These are phyloP conservation scores for Metroxylon sagu DNA, from an alignment of 176 grass and related monocot species.

Conservation along the genomic window DNA sequence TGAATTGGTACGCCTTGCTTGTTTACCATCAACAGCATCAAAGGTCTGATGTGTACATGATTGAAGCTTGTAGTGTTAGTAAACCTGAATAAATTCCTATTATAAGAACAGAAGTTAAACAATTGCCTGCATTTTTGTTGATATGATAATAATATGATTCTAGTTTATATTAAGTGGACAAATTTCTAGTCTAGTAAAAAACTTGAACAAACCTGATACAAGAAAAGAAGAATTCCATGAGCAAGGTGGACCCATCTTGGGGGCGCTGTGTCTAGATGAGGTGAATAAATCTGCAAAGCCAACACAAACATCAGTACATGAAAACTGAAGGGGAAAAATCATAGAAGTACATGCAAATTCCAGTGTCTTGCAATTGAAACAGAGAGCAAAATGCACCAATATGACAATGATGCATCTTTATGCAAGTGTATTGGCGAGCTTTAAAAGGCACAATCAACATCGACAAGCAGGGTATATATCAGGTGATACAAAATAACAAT, in stretches of 20 bases:
- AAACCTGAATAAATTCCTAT: not conserved
- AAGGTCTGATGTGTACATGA: constrained; percentile 55
- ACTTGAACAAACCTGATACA: constrained; percentile 86
- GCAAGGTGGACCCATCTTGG: constrained; percentile 98
- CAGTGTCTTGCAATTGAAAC: too few relatives aligned
- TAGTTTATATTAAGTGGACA: too few relatives aligned
- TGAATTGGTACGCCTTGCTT: constrained; percentile 97
- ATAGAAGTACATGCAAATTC: too few relatives aligned
- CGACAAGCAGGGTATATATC: too few relatives aligned
- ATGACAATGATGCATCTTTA: too few relatives aligned
- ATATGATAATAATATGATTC: too few relatives aligned
- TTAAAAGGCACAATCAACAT: too few relatives aligned
- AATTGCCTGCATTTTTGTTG: not conserved
- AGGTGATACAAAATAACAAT: too few relatives aligned
- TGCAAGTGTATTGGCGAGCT: too few relatives aligned
- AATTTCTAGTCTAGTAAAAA: constrained; percentile 4
- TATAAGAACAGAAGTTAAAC: not conserved
- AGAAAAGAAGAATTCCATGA: constrained; percentile 93
- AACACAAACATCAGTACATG: too few relatives aligned
- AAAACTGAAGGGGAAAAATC: too few relatives aligned
- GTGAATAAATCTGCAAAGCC: constrained; percentile 66
- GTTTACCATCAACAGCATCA: constrained; percentile 99
- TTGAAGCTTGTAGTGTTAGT: not conserved
- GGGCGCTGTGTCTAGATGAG: constrained; percentile 74
- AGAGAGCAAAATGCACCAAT: too few relatives aligned